Evolutionary conservation across 352 stramenopile species (phyloP).

Genomic region (Blastocystis hominis): DNA sequence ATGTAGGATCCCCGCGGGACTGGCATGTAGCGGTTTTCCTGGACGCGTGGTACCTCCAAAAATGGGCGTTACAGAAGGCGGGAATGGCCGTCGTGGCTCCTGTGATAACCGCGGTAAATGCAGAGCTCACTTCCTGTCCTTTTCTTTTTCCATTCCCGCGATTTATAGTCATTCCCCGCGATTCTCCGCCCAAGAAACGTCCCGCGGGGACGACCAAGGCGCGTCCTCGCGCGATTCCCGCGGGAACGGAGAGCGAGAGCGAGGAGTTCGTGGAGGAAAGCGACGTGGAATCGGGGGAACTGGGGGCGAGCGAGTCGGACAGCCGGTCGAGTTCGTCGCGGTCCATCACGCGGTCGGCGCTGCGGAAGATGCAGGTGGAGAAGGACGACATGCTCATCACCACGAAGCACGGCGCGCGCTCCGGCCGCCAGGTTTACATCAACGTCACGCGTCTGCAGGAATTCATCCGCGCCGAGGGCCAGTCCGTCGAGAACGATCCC

Average conservation of each 20-base stretch:
- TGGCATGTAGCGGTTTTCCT: background rate
- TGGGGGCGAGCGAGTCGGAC: background rate
- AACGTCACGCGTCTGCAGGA: conserved; percentile 44
- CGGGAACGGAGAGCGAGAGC: background rate
- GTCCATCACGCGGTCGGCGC: background rate
- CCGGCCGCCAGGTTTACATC: background rate
- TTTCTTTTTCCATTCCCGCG: background rate
- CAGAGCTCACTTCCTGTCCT: background rate
- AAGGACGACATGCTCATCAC: conserved; percentile 15
- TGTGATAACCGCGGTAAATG: background rate
- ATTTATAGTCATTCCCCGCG: background rate
- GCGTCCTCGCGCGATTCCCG: background rate
- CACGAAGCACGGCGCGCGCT: background rate
- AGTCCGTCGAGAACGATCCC: background rate
- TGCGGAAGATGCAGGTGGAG: background rate
- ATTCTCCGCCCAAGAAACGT: background rate
- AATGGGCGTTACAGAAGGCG: background rate
- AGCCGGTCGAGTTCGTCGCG: background rate
- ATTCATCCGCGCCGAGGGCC: background rate
- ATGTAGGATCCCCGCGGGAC: background rate
- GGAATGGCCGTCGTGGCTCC: background rate
- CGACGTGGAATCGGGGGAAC: background rate
- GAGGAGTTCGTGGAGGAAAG: background rate
- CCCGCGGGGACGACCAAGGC: no score
- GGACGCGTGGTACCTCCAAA: background rate